Percentiles rank a stretch among this genome's conserved stretches.
Evolutionary conservation across 768 basidiomycete genomes (phyloP).

Genomic region (Gloeopeniophorella convolvens): DNA sequence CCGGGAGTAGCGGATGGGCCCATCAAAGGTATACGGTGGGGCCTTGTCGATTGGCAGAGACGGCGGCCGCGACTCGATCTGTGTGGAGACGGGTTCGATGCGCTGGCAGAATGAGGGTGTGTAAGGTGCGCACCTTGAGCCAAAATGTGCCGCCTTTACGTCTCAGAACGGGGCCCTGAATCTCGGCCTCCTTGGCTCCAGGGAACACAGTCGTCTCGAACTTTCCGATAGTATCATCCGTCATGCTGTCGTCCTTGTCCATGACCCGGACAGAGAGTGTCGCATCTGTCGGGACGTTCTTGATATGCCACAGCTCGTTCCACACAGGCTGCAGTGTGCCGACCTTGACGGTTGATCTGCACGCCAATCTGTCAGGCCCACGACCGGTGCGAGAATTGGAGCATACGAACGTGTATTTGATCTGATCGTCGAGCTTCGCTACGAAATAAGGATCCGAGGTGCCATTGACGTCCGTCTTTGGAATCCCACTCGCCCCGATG

Average conservation of each 20-base stretch:
- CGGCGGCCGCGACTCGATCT: constrained; percentile 55
- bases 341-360: constrained; percentile 58
- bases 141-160: constrained; percentile 56
- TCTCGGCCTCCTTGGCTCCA: constrained; percentile 60
- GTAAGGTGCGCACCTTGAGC: constrained; percentile 47
- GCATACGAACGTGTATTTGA: constrained; percentile 59
- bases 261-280: constrained; percentile 52
- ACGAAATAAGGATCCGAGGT: constrained; percentile 67
- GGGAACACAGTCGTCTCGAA: constrained; percentile 46
- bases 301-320: constrained; percentile 70
- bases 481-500: constrained; percentile 62
- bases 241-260: constrained; percentile 58
- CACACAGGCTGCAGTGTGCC: constrained; percentile 59
- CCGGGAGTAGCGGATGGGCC: constrained; percentile 63
- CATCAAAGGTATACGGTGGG: constrained; percentile 62
- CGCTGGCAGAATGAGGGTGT: neutral
- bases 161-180: constrained; percentile 46
- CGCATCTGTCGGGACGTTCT: constrained; percentile 65
- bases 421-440: constrained; percentile 53
- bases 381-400: too few species aligned
- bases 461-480: constrained; percentile 62
- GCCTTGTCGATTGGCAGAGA: constrained; percentile 31
- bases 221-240: constrained; percentile 61
- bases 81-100: neutral
- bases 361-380: too few species aligned